Conservation (phyloP, 1,284 basidiomycete genomes). For the Acaromyces ingoldii region DNA sequence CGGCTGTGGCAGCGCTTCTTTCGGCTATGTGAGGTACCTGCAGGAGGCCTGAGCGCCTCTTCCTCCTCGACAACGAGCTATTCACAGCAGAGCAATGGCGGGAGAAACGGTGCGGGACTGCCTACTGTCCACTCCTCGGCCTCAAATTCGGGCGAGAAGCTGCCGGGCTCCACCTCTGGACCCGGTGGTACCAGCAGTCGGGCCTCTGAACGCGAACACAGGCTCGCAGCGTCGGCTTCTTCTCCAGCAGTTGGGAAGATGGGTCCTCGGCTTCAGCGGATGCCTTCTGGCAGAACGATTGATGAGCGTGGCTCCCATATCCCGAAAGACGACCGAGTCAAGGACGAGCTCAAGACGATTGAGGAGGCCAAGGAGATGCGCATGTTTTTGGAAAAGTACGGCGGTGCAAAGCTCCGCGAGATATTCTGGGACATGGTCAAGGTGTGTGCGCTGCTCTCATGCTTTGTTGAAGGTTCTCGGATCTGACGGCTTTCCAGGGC, state of each 20-base stretch:
- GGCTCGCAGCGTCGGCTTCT: not conserved
- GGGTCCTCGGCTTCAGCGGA: not conserved
- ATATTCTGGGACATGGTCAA: constrained; percentile 45
- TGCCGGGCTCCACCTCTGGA: not conserved
- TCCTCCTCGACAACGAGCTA: not conserved
- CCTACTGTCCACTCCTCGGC: too few relatives aligned
- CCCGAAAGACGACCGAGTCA: constrained; percentile 38
- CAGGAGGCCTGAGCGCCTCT: not conserved
- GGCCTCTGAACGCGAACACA: not conserved
- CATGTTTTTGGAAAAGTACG: constrained; percentile 32
- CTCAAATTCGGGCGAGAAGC: not conserved
- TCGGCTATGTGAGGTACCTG: too few relatives aligned
- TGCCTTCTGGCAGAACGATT: not conserved
- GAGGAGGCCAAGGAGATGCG: constrained; percentile 46
- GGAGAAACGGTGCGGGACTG: too few relatives aligned
- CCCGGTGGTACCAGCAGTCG: not conserved
- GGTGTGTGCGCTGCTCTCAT: not conserved
- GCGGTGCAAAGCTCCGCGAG: constrained; percentile 29
- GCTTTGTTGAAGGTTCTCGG: too few relatives aligned
- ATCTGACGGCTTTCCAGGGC: constrained; percentile 13
- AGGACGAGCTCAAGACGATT: constrained; percentile 36
- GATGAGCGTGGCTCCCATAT: constrained; percentile 8
- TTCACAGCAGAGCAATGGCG: not conserved
- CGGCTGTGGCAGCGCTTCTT: too few relatives aligned
- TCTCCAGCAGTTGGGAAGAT: not conserved